Base-by-base conservation (phyloP, 2,329 filamentous ascomycete species). In the Fusarium sp. region DNA sequence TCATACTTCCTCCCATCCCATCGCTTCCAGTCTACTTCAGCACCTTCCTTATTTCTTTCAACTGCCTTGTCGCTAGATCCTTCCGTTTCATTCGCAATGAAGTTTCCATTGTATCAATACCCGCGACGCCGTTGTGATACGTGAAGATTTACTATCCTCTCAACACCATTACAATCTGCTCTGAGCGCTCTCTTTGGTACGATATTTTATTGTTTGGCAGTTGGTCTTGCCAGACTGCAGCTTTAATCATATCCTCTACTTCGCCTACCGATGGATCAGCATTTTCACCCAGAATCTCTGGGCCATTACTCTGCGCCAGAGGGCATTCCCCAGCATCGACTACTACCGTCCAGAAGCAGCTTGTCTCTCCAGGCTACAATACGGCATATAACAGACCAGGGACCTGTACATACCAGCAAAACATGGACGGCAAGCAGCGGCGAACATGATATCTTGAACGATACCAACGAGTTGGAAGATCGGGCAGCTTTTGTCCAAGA, bases 371-470 rank as follows among this genome's bases (percentile, higher is more conserved):
- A 76, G 42, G 73, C 67, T 46, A 60, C 69, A 13, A 74, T 71
- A 15, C 40, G 75, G 14, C 74, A 77, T 36, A 73, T 73, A 53
- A 36, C 73, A 15, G 63, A 58, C 24, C 62, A 62, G 18, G 66
- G 67, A 18, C 56, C 66, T 20, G 75, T 79, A 50, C 77, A 75
- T 53, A 85, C 80, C 66, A 88, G 85, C 73, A 84, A 82, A 42
- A 89, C 86, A 5, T 90, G 88, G 88, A 84, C 86, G 1, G 85
- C 86, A 18, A 86, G 85, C 42, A 87, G 84, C 58, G 85, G 83
- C 39, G 86, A 86, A 33, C 71, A 81, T 18, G 84, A 81, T 4
- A 73, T 83, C 17, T 73, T 83, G 33, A 83, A 81, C 20, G 85
- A 88, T 54, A 78, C 78, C 6, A 86, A 87, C 40, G 84, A 85